phyloP scores from a whole-genome alignment of 108 stramenopile genomes.

The Discostella stelligeroides region DNA sequence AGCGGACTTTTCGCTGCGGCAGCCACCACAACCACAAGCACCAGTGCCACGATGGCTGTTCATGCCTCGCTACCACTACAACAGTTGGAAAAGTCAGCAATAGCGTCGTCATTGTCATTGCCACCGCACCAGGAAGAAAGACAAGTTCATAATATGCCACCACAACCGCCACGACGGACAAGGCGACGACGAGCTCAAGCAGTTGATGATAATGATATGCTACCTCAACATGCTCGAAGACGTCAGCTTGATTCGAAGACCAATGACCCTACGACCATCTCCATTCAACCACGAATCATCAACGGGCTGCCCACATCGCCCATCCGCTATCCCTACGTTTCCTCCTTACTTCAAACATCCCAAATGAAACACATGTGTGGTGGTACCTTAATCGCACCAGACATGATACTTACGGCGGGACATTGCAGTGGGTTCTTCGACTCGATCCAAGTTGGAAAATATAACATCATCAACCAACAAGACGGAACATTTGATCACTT shows the following conservation, averaged over 20 bases:
- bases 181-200: neutral
- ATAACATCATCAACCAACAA: conserved; percentile 9
- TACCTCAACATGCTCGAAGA: too few species aligned
- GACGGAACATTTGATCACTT: conserved; percentile 25
- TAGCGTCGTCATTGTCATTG: neutral
- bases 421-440: conserved; percentile 41
- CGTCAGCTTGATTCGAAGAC: neutral
- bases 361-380: conserved; percentile 35
- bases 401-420: conserved; percentile 61
- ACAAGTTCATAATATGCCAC: neutral
- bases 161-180: neutral
- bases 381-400: conserved; percentile 55
- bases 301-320: conserved; percentile 41
- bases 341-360: conserved; percentile 15
- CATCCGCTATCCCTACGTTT: conserved; percentile 49
- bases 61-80: too few species aligned
- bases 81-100: too few species aligned
- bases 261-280: neutral
- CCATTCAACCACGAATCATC: conserved; percentile 38
- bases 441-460: conserved; percentile 20
- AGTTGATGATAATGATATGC: neutral
- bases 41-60: neutral
- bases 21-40: neutral
- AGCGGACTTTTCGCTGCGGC: neutral
- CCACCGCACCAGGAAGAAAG: neutral